These are phyloP conservation scores for Phytophthora colocasiae DNA, from an alignment of 352 stramenopile genomes.

Conservation along the genomic window DNA sequence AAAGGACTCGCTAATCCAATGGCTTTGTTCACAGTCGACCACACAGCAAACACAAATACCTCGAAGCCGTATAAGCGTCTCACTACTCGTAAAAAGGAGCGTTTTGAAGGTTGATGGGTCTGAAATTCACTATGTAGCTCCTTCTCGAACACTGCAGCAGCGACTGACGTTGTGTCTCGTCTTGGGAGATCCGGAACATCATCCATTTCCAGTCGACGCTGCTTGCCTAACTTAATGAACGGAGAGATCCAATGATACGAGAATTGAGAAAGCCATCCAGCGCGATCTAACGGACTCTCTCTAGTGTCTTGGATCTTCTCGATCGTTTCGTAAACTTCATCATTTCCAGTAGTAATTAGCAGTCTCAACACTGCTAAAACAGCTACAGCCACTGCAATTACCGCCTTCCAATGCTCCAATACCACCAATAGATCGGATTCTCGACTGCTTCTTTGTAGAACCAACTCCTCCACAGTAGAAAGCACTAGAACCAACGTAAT, in stretches of 20 bases:
- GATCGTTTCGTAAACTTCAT: not conserved
- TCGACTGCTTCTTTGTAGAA: not conserved
- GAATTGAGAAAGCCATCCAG: conserved; percentile 63
- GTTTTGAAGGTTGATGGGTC: conserved; percentile 34
- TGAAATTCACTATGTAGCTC: conserved; percentile 51
- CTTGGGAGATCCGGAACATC: conserved; percentile 66
- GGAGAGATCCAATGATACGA: conserved; percentile 76
- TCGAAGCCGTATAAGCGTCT: conserved; percentile 66
- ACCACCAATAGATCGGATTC: not conserved
- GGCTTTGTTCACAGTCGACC: conserved; percentile 78
- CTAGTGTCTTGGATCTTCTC: not conserved
- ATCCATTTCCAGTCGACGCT: conserved; percentile 61
- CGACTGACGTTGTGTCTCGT: conserved; percentile 54
- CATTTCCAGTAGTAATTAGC: not conserved
- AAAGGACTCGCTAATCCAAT: conserved; percentile 72
- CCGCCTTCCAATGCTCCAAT: conserved; percentile 23
- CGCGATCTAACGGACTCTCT: conserved; percentile 59
- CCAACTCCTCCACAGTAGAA: conserved; percentile 22
- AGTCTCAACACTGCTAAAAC: conserved; percentile 22
- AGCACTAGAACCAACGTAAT: conserved; percentile 34
- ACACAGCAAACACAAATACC: conserved; percentile 62
- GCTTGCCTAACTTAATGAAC: conserved; percentile 58
- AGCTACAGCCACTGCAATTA: not conserved
- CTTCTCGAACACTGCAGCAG: conserved; percentile 49
- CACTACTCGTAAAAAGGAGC: conserved; percentile 60